A percentile compares a stretch with the other conserved stretches of the same genome.
These are phyloP conservation scores for Citrus reticulata DNA, from an alignment of 345 rosid species.

Conservation along the genomic window DNA sequence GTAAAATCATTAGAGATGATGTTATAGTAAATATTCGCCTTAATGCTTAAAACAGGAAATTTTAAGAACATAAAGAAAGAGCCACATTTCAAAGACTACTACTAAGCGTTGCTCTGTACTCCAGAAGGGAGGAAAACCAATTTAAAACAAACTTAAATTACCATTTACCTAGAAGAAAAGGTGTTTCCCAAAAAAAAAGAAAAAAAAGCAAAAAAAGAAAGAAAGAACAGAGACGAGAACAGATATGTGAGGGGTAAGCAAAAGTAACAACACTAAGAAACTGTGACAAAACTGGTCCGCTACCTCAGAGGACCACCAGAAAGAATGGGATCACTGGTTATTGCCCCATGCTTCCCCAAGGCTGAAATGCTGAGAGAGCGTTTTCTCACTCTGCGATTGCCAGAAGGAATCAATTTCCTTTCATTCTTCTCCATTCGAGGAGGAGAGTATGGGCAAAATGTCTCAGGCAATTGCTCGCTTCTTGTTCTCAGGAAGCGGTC, in stretches of 20 bases:
- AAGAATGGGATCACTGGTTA: constrained; percentile 48
- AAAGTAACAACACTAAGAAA: background rate
- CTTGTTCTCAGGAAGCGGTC: constrained; percentile 47
- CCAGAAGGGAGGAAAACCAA: background rate
- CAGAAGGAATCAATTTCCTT: constrained; percentile 23
- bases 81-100: constrained; percentile 1
- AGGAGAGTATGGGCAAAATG: constrained; percentile 43
- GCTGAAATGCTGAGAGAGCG: constrained; percentile 90
- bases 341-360: constrained; percentile 45
- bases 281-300: constrained; percentile 12
- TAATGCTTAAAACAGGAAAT: too few species aligned
- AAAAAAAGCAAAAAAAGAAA: background rate
- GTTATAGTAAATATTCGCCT: too few species aligned
- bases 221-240: background rate
- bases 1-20: too few species aligned
- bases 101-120: background rate
- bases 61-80: background rate
- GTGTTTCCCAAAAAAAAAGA: too few species aligned
- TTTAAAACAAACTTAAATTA: background rate
- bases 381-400: constrained; percentile 43
- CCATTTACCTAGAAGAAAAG: background rate
- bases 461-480: constrained; percentile 43
- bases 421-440: constrained; percentile 41
- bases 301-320: constrained; percentile 52
- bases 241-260: background rate